These are phyloP conservation scores for Elsinoe australis DNA, from an alignment of 2,329 filamentous ascomycete genomes.

Conservation along the genomic window DNA sequence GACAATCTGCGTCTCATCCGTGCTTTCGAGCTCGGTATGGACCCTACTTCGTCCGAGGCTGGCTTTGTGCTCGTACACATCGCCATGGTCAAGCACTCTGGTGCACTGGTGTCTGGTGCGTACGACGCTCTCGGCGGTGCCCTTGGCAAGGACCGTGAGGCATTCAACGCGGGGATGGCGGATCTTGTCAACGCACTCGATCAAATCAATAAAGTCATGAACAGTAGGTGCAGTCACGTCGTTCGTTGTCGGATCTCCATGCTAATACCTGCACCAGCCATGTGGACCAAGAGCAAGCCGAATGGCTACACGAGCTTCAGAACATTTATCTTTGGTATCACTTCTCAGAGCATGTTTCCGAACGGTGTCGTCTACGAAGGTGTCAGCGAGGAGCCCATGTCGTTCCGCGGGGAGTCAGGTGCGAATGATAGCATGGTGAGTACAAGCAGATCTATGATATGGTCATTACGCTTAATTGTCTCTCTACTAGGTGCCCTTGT, in stretches of 20 bases:
- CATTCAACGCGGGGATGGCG: slow-evolving; percentile 41
- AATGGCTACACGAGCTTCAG: slow-evolving; percentile 81
- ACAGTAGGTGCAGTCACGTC: slow-evolving; percentile 42
- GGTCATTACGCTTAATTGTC: too few relatives aligned
- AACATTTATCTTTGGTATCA: slow-evolving; percentile 96
- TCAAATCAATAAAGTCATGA: slow-evolving; percentile 73
- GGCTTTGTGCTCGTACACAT: slow-evolving; percentile 95
- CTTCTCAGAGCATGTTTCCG: slow-evolving; percentile 88
- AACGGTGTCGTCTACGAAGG: slow-evolving; percentile 85
- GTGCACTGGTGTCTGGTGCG: slow-evolving; percentile 65
- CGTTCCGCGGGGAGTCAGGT: slow-evolving; percentile 85
- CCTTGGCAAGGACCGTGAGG: slow-evolving; percentile 17
- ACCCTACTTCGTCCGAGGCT: slow-evolving; percentile 80
- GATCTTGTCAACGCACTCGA: slow-evolving; percentile 56
- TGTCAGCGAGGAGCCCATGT: slow-evolving; percentile 60
- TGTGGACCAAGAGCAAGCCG: slow-evolving; percentile 87
- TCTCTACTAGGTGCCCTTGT: slow-evolving; percentile 56
- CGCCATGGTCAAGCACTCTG: slow-evolving; percentile 87
- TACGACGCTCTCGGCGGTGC: slow-evolving; percentile 45
- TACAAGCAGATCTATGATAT: too few relatives aligned
- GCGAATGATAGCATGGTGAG: slow-evolving; percentile 90
- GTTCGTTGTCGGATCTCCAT: neutral
- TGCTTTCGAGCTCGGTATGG: slow-evolving; percentile 82
- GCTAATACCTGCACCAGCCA: slow-evolving; percentile 35
- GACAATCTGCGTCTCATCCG: slow-evolving; percentile 72